These are phyloP conservation scores for Colletotrichum siamense DNA, from an alignment of 2,329 filamentous ascomycete genomes.

Conservation along the genomic window DNA sequence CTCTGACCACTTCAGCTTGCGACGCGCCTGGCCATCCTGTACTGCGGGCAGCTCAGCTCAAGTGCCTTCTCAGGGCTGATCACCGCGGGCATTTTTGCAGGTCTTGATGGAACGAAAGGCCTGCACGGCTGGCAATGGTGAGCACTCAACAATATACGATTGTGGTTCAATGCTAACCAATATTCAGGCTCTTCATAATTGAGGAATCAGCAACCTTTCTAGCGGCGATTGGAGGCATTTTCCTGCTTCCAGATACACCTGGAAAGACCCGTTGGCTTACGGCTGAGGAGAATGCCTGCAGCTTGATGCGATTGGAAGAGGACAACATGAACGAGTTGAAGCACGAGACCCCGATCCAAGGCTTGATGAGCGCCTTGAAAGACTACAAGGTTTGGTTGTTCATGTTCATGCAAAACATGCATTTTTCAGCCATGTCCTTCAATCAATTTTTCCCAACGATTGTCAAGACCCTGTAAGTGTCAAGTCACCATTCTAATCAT, in stretches of 20 bases:
- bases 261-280: conserved; percentile 40
- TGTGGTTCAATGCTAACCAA: not conserved
- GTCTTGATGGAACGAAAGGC: conserved; percentile 28
- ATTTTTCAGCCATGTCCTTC: conserved; percentile 60
- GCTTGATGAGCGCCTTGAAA: conserved; percentile 2
- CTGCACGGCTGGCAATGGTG: conserved; percentile 35
- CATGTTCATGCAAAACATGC: conserved; percentile 31
- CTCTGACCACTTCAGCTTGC: conserved; percentile 18
- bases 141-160: not conserved
- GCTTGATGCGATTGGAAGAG: not conserved
- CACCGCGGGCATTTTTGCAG: conserved; percentile 43
- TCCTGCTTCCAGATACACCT: conserved; percentile 28
- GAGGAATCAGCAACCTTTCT: conserved; percentile 28
- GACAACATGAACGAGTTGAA: not conserved
- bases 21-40: conserved; percentile 48
- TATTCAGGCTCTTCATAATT: conserved; percentile 30
- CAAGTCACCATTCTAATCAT: not conserved
- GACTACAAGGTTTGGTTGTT: conserved; percentile 39
- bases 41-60: conserved; percentile 41
- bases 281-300: conserved; percentile 26
- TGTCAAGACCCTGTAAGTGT: conserved; percentile 55
- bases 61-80: conserved; percentile 49
- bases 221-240: conserved; percentile 23
- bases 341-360: not conserved
- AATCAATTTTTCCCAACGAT: conserved; percentile 83